Percentiles rank a stretch among this genome's conserved stretches.
phyloP scores from a whole-genome alignment of 1,139 yeast species.

The Candida pseudoviswanathii region DNA sequence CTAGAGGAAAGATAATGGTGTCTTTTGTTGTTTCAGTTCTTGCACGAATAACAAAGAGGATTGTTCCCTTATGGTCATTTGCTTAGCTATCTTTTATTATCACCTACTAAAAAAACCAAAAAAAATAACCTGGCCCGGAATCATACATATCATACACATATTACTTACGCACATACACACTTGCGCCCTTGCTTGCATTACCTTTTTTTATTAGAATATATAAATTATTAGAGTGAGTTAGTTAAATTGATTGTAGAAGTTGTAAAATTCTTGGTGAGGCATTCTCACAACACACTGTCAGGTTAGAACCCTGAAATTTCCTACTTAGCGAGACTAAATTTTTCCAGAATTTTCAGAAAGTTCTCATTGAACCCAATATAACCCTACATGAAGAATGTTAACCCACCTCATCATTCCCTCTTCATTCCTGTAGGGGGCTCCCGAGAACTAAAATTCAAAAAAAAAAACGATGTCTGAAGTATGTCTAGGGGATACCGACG shows the following conservation, averaged over 20 bases:
- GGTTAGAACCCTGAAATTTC: background rate
- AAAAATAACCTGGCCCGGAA: background rate
- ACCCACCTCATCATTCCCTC: background rate
- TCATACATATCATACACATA: background rate
- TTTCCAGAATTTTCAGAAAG: background rate
- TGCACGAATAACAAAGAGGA: background rate
- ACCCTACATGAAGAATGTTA: background rate
- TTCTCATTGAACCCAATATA: background rate
- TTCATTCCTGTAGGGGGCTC: background rate
- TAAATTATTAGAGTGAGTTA: background rate
- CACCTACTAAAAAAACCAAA: background rate
- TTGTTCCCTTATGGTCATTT: background rate
- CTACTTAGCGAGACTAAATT: background rate
- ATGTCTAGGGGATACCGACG: background rate
- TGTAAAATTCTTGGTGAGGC: background rate
- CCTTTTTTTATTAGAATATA: background rate
- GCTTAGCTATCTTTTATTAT: background rate
- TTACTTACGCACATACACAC: background rate
- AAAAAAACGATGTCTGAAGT: background rate
- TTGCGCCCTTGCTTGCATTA: constrained; percentile 1
- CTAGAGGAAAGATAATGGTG: background rate
- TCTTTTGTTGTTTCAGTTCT: constrained; percentile 1
- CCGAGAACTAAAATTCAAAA: too few species aligned
- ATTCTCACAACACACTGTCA: background rate
- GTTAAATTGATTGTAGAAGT: background rate